These are phyloP conservation scores for Neophaeococcomyces mojaviensis DNA, from an alignment of 2,329 filamentous ascomycete genomes.

Conservation along the genomic window DNA sequence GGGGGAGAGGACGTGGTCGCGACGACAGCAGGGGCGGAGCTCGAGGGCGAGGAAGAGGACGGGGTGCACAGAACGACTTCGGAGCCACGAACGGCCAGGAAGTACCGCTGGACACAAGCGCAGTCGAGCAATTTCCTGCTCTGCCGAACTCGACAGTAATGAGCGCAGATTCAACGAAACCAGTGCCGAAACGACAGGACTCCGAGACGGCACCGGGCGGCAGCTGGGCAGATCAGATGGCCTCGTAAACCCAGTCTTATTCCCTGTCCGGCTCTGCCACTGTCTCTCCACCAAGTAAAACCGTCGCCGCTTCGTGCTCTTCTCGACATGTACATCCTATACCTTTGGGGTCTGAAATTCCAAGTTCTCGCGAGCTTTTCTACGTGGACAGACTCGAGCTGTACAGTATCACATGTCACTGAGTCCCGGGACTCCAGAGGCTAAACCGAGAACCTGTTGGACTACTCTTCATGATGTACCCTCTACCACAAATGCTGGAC, in stretches of 20 bases:
- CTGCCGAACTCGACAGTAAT: conserved; percentile 12
- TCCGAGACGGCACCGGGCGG: conserved; percentile 11
- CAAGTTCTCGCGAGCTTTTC: no score
- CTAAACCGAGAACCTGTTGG: no score
- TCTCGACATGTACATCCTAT: no score
- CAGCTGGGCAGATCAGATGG: conserved; percentile 24
- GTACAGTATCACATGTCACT: no score
- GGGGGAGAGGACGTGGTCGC: conserved; percentile 14
- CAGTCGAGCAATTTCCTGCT: conserved; percentile 21
- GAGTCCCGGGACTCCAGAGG: no score
- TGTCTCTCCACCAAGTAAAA: no score
- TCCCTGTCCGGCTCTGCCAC: no score
- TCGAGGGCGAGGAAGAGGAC: conserved; percentile 10
- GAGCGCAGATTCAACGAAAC: background rate
- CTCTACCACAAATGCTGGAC: no score
- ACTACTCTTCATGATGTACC: no score
- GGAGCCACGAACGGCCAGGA: conserved; percentile 4
- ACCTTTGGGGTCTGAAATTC: no score
- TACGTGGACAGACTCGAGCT: no score
- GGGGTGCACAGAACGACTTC: background rate
- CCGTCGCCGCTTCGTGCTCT: no score
- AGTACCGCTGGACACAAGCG: conserved; percentile 14
- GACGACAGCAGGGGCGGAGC: conserved; percentile 12
- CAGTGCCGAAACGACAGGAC: background rate
- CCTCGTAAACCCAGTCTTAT: background rate